Percentiles rank a stretch among this genome's conserved stretches.
Evolutionary conservation across 2,329 filamentous ascomycete genomes (phyloP).

Genomic region (Scorias spongiosa): DNA sequence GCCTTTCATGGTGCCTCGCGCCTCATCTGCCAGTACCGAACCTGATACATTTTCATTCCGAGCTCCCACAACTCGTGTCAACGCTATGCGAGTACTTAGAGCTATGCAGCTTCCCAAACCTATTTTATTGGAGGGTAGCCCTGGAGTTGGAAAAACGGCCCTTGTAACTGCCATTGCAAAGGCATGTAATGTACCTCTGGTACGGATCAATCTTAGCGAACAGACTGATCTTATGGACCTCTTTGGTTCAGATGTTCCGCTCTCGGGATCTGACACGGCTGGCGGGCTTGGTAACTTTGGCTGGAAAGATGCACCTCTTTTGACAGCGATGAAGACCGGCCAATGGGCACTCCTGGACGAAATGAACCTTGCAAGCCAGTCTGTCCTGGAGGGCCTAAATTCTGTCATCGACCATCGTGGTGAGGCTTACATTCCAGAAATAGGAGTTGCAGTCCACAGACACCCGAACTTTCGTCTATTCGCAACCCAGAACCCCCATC

Average conservation of each 20-base stretch:
- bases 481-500: constrained; percentile 92
- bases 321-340: constrained; percentile 90
- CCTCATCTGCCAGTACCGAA: background rate
- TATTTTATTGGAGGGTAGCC: constrained; percentile 86
- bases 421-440: constrained; percentile 85
- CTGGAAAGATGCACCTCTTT: constrained; percentile 89
- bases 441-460: constrained; percentile 83
- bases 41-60: constrained; percentile 61
- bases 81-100: constrained; percentile 79
- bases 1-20: constrained; percentile 49
- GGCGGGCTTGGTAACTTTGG: constrained; percentile 47
- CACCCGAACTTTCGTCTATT: constrained; percentile 89
- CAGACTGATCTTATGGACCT: constrained; percentile 96
- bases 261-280: constrained; percentile 81
- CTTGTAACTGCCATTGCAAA: constrained; percentile 72
- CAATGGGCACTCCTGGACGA: constrained; percentile 96
- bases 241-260: constrained; percentile 89
- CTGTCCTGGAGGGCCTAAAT: constrained; percentile 88
- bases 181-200: constrained; percentile 66
- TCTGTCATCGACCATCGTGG: constrained; percentile 93
- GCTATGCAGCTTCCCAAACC: constrained; percentile 82
- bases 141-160: constrained; percentile 96
- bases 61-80: constrained; percentile 77
- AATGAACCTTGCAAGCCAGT: constrained; percentile 97
- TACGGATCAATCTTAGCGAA: constrained; percentile 91